phyloP scores from a whole-genome alignment of 352 stramenopile species.

The Blastocystis sp. region DNA sequence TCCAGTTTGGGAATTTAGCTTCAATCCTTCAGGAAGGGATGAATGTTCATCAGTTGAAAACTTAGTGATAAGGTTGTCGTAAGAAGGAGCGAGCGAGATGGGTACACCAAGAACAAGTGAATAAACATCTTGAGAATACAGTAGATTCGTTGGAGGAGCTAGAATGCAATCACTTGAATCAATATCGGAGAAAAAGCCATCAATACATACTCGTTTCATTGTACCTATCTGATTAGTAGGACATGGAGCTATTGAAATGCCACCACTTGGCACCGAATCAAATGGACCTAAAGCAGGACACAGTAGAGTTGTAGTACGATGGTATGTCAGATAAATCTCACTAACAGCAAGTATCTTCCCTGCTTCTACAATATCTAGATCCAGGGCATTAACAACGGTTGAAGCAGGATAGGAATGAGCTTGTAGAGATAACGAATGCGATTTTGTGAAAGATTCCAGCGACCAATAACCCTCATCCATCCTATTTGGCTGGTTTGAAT shows the following conservation, averaged over 20 bases:
- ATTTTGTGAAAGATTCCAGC: no score
- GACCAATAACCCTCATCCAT: no score
- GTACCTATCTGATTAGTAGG: background rate
- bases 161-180: background rate
- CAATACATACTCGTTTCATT: background rate
- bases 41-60: background rate
- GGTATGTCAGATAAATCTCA: no score
- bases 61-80: background rate
- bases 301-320: background rate
- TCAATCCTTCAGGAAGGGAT: background rate
- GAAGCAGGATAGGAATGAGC: no score
- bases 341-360: no score
- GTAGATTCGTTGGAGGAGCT: background rate
- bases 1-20: background rate
- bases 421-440: no score
- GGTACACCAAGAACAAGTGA: background rate
- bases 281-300: background rate
- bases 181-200: background rate
- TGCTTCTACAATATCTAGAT: no score
- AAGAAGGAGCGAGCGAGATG: background rate
- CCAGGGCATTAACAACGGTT: no score
- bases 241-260: background rate
- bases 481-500: no score
- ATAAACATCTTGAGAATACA: background rate
- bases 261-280: background rate